These are phyloP conservation scores for Boletus holoroseus DNA, from an alignment of 1,284 basidiomycete species.

Conservation along the genomic window DNA sequence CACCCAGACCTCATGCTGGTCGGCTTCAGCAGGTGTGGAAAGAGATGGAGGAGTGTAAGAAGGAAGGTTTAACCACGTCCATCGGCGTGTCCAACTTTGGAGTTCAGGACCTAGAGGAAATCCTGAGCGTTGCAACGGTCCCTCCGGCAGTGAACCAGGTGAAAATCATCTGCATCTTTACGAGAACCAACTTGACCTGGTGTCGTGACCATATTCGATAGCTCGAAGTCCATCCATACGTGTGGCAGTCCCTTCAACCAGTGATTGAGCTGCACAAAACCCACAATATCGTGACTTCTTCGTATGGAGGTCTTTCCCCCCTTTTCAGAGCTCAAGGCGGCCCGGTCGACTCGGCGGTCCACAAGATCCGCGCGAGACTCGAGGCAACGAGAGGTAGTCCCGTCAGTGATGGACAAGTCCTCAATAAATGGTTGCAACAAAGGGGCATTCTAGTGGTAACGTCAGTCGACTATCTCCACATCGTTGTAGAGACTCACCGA, in stretches of 20 bases:
- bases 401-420: conserved; percentile 46
- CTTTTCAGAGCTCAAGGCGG: conserved; percentile 44
- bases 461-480: conserved; percentile 31
- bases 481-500: conserved; percentile 19
- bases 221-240: not conserved
- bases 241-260: conserved; percentile 5
- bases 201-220: not conserved
- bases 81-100: conserved; percentile 4
- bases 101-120: not conserved
- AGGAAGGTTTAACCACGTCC: conserved; percentile 3
- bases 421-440: conserved; percentile 54
- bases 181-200: not conserved
- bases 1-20: not conserved
- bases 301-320: conserved; percentile 58
- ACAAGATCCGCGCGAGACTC: conserved; percentile 43
- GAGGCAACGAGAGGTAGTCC: conserved; percentile 37
- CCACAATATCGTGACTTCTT: conserved; percentile 58
- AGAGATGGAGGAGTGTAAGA: conserved; percentile 4
- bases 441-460: conserved; percentile 56
- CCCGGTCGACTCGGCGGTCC: conserved; percentile 33
- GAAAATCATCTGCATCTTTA: not conserved
- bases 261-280: conserved; percentile 39
- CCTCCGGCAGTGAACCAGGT: not conserved
- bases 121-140: not conserved
- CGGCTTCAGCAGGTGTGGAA: conserved; percentile 2